These are phyloP conservation scores for Aspergillus avenaceus DNA, from an alignment of 495 filamentous ascomycete species.

Conservation along the genomic window DNA sequence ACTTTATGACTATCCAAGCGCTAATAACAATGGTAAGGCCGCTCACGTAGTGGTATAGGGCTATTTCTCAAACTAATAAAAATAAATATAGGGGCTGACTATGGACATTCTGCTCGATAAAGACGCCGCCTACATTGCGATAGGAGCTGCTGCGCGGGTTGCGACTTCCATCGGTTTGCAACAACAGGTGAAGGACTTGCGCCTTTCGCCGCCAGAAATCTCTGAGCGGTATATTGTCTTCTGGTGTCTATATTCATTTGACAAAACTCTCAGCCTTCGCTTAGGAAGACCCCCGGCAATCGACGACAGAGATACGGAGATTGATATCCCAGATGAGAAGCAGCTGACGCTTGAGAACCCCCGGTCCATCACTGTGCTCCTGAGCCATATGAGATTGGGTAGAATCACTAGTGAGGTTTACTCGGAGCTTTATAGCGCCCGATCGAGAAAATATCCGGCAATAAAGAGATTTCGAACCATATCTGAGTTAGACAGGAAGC, in stretches of 20 bases:
- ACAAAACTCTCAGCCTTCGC: background rate
- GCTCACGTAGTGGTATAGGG: background rate
- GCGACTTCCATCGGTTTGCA: background rate
- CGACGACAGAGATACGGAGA: background rate
- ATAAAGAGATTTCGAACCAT: background rate
- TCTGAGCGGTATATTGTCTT: background rate
- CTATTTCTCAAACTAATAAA: background rate
- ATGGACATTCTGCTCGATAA: background rate
- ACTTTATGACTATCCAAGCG: background rate
- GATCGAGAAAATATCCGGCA: background rate
- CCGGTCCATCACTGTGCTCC: background rate
- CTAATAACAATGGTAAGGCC: background rate
- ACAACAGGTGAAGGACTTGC: background rate
- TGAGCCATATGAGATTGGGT: background rate
- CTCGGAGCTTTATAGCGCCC: background rate
- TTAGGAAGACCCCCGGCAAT: background rate
- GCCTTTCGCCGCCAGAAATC: background rate
- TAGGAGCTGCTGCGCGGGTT: background rate
- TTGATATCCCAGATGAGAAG: background rate
- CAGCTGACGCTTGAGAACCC: background rate
- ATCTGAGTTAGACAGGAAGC: background rate
- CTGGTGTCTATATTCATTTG: background rate
- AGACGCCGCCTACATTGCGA: background rate
- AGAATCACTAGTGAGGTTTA: background rate
- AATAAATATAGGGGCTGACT: background rate